Base-by-base conservation (phyloP, 768 basidiomycete species). In the Boletus coccyginus region DNA sequence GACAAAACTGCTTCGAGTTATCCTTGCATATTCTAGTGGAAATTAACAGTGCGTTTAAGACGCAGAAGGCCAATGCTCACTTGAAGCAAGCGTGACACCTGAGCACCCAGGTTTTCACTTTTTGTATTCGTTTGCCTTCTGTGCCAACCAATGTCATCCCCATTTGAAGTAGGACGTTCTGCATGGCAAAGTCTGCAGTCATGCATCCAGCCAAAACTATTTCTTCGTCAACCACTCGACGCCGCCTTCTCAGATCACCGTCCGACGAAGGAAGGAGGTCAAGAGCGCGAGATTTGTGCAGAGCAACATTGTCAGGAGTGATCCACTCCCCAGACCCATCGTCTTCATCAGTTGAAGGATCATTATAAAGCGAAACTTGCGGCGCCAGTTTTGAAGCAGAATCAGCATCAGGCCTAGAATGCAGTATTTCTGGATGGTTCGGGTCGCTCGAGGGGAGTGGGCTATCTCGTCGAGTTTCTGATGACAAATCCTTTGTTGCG, bases 181-280 rank as follows among this genome's bases (percentile, higher is more conserved):
- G 97, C 87, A 99, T 97, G 17, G 97, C 97, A 71, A 94, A 98
- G 81, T 99, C 97, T 21, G 92, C 92, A 10, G 97, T 98, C 90
- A 98, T 94, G 69, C 95, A 97, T 17, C 94, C 97, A 7, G 83
- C 85, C 50, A 78, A 78, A 45, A 96, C 64, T 0, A 61, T 39
- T 44, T 77, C 74, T 17, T 77, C 70, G 41, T 76, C 70, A 64
- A 63, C 66, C 57, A 66, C 67, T 47, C 70, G 72, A 62, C 75
- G 75, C 44, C 60, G 58, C 46, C 74, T 75, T 32, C 65, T 68
- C 1, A 11, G 29, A 5, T 63, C 59, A 12, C 63, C 62, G 17
- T 68, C 73, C n/a, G 73, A 72, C 21, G 81, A 77, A 5, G 94
- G 90, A 32, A 96, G 79, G 38, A 97, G 79, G 24, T 94, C 84